Base-by-base conservation (phyloP, 345 rosid genomes). In the Crucihimalaya himalaica region DNA sequence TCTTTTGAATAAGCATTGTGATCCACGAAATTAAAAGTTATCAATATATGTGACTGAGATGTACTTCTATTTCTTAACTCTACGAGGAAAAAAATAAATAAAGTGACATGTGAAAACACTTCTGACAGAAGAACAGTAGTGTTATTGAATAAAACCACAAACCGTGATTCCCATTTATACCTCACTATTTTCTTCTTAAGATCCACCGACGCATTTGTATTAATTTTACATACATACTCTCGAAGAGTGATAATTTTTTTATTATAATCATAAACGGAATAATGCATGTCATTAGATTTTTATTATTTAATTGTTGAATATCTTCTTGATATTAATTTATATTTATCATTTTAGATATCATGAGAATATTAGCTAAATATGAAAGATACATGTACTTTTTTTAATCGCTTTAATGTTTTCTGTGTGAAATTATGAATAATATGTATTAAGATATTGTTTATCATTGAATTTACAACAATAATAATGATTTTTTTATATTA, bases 131-230 rank as follows among this genome's bases (percentile, higher is more conserved):
- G 18, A 72, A 55, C 72, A 64, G 58, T 35, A 73, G 37, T 32
- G 32, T 64, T 63, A 65, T 55, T 54, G 71, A 64, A 73, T 55
- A 53, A 73, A 65, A 62, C 58, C 50, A 55, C 23, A 65, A 27
- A 45, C 51, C 66, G 78, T 74, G 78, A 74, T 47, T 66, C 72
- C 66, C 29, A 74, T 74, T 66, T 56, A 73, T 42, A 29, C 7
- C 40, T 52, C 37, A 54, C 42, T 60, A 23, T 20, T 64, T 52
- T 52, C 64, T 19, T 43, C 66, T 27, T 66, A 55, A 65, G 78
- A 74, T 74, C 78, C 72, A 74, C 72, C 78, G 78, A 74, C 78
- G 42, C 62, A 19, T 37, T 57, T 46, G 20, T 73, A 65, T 42
- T 63, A 43, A 51, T 63, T 31, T 52, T 54, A 56, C 15, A 53